A percentile compares a stretch with the other conserved stretches of the same genome.
Conservation (phyloP, 2,329 filamentous ascomycete species). For the Talaromyces marneffei region DNA sequence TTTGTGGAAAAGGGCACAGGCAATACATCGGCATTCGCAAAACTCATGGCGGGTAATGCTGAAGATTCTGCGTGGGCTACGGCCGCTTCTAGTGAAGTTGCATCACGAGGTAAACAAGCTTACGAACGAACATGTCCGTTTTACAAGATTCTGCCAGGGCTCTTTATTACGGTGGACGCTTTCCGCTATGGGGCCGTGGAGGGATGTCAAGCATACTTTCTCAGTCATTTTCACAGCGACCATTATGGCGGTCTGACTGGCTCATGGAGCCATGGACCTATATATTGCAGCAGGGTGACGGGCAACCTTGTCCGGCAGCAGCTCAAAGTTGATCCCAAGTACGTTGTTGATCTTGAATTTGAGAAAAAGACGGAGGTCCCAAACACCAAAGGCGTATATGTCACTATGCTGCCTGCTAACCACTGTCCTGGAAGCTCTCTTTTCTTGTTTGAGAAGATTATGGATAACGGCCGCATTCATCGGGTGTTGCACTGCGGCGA, state of each 20-base stretch:
- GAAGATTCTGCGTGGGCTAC: conserved; percentile 87
- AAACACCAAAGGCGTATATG: conserved; percentile 71
- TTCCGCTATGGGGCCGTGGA: conserved; percentile 92
- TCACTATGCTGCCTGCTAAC: conserved; percentile 94
- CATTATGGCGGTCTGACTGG: conserved; percentile 89
- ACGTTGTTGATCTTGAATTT: conserved; percentile 78
- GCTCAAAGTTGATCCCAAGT: conserved; percentile 77
- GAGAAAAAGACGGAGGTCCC: conserved; percentile 74
- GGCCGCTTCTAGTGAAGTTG: conserved; percentile 72
- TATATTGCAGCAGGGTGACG: conserved; percentile 92
- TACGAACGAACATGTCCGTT: conserved; percentile 92
- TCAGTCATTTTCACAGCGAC: conserved; percentile 97
- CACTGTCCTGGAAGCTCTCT: conserved; percentile 94
- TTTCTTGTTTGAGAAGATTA: conserved; percentile 83
- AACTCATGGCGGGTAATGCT: conserved; percentile 85
- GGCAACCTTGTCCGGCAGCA: conserved; percentile 84
- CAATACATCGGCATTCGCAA: conserved; percentile 72
- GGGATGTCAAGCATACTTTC: conserved; percentile 88
- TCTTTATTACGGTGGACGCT: conserved; percentile 90
- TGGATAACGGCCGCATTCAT: conserved; percentile 59
- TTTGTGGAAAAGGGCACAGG: conserved; percentile 49
- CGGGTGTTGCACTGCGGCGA: conserved; percentile 92
- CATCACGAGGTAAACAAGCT: conserved; percentile 75
- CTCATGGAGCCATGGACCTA: conserved; percentile 86
- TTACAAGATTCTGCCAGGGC: conserved; percentile 94